Evolutionary conservation across 2,329 filamentous ascomycete genomes (phyloP), one percentile per base, ranked within the genome.

Genomic region (Curvularia verruculosa): DNA sequence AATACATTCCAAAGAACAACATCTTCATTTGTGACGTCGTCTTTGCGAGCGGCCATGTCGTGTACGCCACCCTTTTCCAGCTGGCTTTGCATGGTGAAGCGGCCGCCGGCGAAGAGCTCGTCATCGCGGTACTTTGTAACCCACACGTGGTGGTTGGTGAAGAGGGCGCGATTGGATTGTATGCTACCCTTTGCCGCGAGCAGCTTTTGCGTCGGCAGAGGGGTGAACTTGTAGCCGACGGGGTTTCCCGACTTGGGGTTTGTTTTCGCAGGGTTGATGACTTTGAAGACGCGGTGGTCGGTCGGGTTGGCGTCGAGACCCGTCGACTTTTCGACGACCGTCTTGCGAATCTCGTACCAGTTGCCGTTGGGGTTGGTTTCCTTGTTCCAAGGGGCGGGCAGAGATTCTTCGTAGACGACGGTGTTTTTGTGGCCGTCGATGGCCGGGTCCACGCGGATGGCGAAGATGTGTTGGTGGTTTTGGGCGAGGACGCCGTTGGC

Each of bases 381-480:
- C 0, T 82, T 76, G 60, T 85, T 80, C 66, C 78, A 77, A 1
- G 80, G 79, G 1, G 82, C 77, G 0, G 81, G 72, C 34, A 82
- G 77, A 0, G 82, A 82, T 68, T 87, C 84, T 66, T 86, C 83
- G 49, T 81, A 75, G 7, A 84, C 72, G 5, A 87, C 73, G 0
- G 81, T 82, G 59, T 87, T 88, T 2, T 78, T 66, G 66, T 82
- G 77, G 21, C 81, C 77, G 61, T 89, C 86, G 37, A 89, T 81
- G 8, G 84, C 84, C 0, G 87, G 87, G 63, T 91, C 87, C 47
- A 90, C 84, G 1, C 72, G 69, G 7, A 69, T 64, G 12, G 70
- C 71, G 69, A 91, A 90, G 41, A 90, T 81, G 74, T 91, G 88
- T 70, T 91, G 88, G 63, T 91, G 88, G 71, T 89, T 87, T 58